phyloP scores from a whole-genome alignment of 305 asterid species.

The Fraxinus greggii region DNA sequence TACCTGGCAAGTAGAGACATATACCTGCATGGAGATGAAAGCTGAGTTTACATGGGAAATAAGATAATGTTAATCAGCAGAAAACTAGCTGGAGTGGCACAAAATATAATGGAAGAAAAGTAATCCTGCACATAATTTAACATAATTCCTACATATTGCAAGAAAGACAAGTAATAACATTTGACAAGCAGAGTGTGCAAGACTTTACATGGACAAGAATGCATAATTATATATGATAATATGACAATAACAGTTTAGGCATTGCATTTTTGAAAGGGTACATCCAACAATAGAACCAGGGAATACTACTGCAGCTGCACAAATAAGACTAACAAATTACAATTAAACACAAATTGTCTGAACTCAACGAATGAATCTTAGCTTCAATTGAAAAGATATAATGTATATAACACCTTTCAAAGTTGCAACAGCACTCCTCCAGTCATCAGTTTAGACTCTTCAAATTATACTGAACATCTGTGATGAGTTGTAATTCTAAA shows the following conservation, averaged over 20 bases:
- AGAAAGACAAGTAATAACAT: background rate
- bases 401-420: background rate
- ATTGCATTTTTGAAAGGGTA: background rate
- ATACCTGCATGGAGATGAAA: constrained; percentile 49
- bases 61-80: background rate
- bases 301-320: background rate
- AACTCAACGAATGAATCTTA: background rate
- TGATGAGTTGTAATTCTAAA: background rate
- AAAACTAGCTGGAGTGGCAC: background rate
- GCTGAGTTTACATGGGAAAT: background rate
- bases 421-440: background rate
- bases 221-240: background rate
- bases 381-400: background rate
- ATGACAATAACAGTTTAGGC: background rate
- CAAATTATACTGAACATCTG: background rate
- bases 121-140: background rate
- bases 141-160: background rate
- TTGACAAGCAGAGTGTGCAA: background rate
- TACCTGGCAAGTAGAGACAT: constrained; percentile 67
- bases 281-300: background rate
- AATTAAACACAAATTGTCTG: background rate
- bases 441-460: background rate
- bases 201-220: background rate
- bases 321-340: background rate
- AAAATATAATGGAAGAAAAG: background rate